Conservation (phyloP, 2,329 filamentous ascomycete genomes). For the Beauveria pseudobassiana region DNA sequence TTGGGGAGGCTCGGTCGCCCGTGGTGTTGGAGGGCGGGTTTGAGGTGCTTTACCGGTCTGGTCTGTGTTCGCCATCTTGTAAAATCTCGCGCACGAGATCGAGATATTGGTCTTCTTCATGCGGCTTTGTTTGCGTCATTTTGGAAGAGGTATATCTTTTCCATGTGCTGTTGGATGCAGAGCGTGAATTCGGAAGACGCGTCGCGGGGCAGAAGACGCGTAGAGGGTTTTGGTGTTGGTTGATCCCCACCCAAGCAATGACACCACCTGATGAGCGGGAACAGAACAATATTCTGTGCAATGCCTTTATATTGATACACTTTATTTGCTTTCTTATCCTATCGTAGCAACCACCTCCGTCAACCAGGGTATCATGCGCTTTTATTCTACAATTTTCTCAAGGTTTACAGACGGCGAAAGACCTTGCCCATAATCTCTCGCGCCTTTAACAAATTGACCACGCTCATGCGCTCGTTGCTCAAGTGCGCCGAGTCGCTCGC, state of each 20-base stretch:
- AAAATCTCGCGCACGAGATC: slow-evolving; percentile 82
- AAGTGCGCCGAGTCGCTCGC: slow-evolving; percentile 90
- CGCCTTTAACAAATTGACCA: slow-evolving; percentile 84
- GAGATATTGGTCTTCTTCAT: slow-evolving; percentile 94
- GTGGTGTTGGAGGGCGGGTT: neutral
- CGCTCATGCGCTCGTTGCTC: slow-evolving; percentile 85
- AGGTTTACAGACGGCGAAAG: slow-evolving; percentile 56
- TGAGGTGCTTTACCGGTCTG: slow-evolving; percentile 57
- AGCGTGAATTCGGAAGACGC: slow-evolving; percentile 4
- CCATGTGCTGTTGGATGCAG: neutral
- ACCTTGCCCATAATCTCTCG: slow-evolving; percentile 85
- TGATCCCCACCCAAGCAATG: neutral
- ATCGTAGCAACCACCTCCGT: neutral
- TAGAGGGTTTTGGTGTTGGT: slow-evolving; percentile 5
- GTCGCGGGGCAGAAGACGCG: slow-evolving; percentile 7
- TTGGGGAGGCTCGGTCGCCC: neutral
- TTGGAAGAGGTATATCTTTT: neutral
- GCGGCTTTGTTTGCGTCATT: slow-evolving; percentile 26
- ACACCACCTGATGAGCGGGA: neutral
- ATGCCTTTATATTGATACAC: neutral
- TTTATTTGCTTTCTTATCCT: neutral
- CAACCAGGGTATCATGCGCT: slow-evolving; percentile 6
- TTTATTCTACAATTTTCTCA: neutral
- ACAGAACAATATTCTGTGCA: neutral
- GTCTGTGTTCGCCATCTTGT: slow-evolving; percentile 73